A percentile compares a stretch with the other conserved stretches of the same genome.
phyloP scores from a whole-genome alignment of 2,329 filamentous ascomycete genomes.

The Cladosporium sp. region DNA sequence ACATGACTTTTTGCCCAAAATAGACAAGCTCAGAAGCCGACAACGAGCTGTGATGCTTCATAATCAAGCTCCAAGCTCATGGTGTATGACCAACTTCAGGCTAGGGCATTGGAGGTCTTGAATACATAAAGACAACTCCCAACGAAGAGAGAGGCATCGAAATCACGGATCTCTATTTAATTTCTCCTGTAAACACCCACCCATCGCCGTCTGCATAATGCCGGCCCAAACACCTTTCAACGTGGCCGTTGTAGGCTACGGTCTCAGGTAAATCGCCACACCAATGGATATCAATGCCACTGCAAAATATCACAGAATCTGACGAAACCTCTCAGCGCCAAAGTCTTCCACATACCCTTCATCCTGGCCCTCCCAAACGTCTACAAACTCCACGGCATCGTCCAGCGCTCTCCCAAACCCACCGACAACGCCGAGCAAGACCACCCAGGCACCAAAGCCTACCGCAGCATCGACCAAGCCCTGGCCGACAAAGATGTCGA shows the following conservation, averaged over 20 bases:
- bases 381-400: conserved; percentile 67
- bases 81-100: not conserved
- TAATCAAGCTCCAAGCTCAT: not conserved
- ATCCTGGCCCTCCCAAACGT: conserved; percentile 56
- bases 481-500: conserved; percentile 62
- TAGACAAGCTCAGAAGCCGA: too few relatives aligned
- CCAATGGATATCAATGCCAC: not conserved
- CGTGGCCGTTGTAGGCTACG: conserved; percentile 57
- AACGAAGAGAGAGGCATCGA: not conserved
- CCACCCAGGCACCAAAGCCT: conserved; percentile 61
- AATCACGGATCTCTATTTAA: too few relatives aligned
- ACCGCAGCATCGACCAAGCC: conserved; percentile 57
- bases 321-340: conserved; percentile 44
- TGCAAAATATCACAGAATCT: not conserved
- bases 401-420: conserved; percentile 65
- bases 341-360: conserved; percentile 80
- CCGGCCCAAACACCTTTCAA: conserved; percentile 38
- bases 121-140: not conserved
- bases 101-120: not conserved
- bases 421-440: conserved; percentile 64
- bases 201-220: not conserved
- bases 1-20: too few relatives aligned
- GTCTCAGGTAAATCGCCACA: conserved; percentile 38
- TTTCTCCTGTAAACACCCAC: too few relatives aligned
- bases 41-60: too few relatives aligned